Base-by-base conservation (phyloP, 108 stramenopile species). In the Asterionellopsis glacialis region DNA sequence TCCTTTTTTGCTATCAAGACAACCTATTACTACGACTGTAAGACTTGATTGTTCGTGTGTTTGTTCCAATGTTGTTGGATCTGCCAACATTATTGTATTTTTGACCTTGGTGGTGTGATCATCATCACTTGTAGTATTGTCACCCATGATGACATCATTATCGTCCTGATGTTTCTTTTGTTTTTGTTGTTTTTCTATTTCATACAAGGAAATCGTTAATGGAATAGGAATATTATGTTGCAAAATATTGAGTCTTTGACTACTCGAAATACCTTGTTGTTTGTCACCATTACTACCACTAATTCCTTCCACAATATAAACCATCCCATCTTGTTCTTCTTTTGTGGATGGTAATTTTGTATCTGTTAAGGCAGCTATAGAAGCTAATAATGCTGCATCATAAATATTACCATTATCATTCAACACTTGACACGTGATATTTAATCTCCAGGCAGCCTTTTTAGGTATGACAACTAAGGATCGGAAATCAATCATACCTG, bases 341-440 rank as follows among this genome's bases (percentile, higher is more conserved):
- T 47, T 47, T 2, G 52, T 54, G 5, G 52, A 22, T 54, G 90
- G 90, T 49, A 91, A 59, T 19, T 33, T 64, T 39, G 85, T 78
- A 62, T 91, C 82, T 42, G 63, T 58, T 67, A 87, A 72, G 0
- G 90, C 90, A 53, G 87, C 85, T 63, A 85, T 70, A 16, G 77
- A 75, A 40, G 78, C 82, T 44, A 86, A 45, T 50, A 85, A 56
- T 11, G 72, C 57, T 7, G 78, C 84, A 62, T 88, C 86, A 28
- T 48, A 58, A 9, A 84, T 26, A 70, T 84, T 91, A 7, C 90
- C 90, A 51, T 69, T 78, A 41, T 80, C 68, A 50, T 88, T 73
- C 12, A 91, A 47, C 14, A 88, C 56, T 11, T 74, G 57, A 11
- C 83, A 64, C 1, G 82, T 73, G 11, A 88, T 59, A 12, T 73